Evolutionary conservation across 352 stramenopile species (phyloP), one percentile per base, ranked within the genome.

Genomic region (Phytophthora cactorum): DNA sequence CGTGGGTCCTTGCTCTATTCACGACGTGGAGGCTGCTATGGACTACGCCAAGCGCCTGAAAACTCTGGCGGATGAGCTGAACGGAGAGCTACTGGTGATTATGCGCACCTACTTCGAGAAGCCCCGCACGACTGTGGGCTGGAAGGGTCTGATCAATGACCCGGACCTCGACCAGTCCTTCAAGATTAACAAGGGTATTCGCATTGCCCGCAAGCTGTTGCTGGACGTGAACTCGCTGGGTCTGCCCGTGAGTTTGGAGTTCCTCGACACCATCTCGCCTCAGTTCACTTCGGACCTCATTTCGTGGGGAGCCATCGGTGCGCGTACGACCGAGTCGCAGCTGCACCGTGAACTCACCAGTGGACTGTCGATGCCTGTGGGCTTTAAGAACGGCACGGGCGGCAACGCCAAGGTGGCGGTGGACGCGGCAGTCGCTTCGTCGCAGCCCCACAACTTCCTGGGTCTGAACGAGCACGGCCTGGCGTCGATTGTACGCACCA

Each of bases 61-160:
- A 63, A 27, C 58, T 15, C 55, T 95, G 14, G 77, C 78, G 9
- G 70, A 82, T 14, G 79, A 92, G 57, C 69, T 91, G 5, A 64
- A 76, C 28, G 75, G 80, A 14, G 85, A 95, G 54, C 65, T 95
- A 45, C 66, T 93, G 50, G 77, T 95, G 52, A 88, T 93, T 66
- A 95, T 95, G 87, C 84, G 87, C 72, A 91, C 87, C 29, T 95
- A 95, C 79, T 95, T 95, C 63, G 87, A 95, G 63, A 95, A 95
- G 69, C 87, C 87, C 27, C 85, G 87, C 55, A 95, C 87, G 22
- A 95, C 87, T 0, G 76, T 95, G 32, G 87, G 87, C 27, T 95
- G 87, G 87, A 95, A 95, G 64, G 87, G 87, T 6, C 70, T 95
- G 36, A 95, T 95, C 66, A 95, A 95, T 66, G 87, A 95, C 71